Conservation (phyloP, 2,329 filamentous ascomycete species). For the Colletotrichum noveboracense region DNA sequence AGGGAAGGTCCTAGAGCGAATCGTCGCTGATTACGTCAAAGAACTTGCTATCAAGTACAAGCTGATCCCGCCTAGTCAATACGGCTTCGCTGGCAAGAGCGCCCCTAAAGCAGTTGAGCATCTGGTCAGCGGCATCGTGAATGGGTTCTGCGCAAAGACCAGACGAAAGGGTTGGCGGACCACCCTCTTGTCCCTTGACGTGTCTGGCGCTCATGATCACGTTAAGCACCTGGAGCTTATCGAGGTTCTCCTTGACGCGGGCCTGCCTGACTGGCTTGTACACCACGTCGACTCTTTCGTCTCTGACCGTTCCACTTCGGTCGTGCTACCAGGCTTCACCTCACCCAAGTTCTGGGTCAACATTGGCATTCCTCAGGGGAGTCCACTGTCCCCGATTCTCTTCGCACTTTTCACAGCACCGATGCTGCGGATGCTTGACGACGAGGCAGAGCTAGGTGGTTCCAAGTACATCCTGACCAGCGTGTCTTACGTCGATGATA, state of each 20-base stretch:
- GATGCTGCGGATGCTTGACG: background rate
- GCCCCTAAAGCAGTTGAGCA: background rate
- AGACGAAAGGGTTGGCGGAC: too few species aligned
- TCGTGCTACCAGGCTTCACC: background rate
- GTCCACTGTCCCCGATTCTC: background rate
- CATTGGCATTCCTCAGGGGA: constrained; percentile 5
- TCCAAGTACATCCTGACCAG: background rate
- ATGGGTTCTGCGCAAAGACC: background rate
- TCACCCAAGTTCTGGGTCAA: background rate
- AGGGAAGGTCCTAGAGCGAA: background rate
- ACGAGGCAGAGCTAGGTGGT: background rate
- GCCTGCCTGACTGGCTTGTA: background rate
- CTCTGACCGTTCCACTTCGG: background rate
- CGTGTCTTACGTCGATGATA: background rate
- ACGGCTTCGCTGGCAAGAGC: background rate
- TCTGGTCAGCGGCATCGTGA: background rate
- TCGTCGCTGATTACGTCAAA: background rate
- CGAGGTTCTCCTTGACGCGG: background rate
- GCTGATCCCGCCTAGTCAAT: background rate
- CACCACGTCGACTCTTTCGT: background rate
- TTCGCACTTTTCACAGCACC: background rate
- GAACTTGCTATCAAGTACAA: background rate
- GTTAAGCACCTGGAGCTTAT: background rate
- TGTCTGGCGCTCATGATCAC: background rate
- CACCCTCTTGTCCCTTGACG: background rate